Evolutionary conservation across 257 asterid species (phyloP), one percentile per base, ranked within the genome.

Genomic region (Perilla frutescens): DNA sequence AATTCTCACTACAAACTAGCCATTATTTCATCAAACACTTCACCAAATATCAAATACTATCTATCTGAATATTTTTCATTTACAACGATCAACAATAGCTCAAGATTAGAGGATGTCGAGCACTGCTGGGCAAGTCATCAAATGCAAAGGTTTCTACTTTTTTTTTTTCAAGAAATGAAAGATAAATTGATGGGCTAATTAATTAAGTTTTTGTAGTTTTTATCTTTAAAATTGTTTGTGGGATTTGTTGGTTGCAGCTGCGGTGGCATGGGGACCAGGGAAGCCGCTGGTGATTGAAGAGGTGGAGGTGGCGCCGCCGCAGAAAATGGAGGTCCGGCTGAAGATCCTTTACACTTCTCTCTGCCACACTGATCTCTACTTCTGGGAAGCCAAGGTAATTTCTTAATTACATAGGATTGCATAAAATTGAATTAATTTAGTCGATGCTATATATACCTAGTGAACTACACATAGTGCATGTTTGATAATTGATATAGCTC

Each of bases 221-320:
- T 43, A 4, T 44, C 2, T 44, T 44, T 1, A 6, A 44, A 44
- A 2, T 44, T 44, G 2, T 20, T 5, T 7, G 8, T 44, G 8
- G 49, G 2, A 9, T 7, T 44, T 12, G 39, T 44, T 8, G 49
- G 41, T 71, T 81, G 68, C 75, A 88, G 94, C 88, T 69, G 85
- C 88, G 26, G 81, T 84, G 41, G 79, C 89, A 68, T 88, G 95
- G 91, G 85, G 78, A 31, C 68, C 95, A 15, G 91, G 91, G 31
- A 86, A 88, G 83, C 91, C 95, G 3, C 80, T 88, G 68, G 88
- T 84, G 84, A 88, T 86, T 0, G 91, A 88, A 51, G 87, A 81
- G 72, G 88, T 88, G 60, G 90, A 88, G 74, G 95, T 88, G 56
- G 91, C 91, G 48, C 95, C 95, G 54, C 95, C 94, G 36, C 94